phyloP scores from a whole-genome alignment of 371 early-diverging fungal species.

The Syncephalastrum sp. region DNA sequence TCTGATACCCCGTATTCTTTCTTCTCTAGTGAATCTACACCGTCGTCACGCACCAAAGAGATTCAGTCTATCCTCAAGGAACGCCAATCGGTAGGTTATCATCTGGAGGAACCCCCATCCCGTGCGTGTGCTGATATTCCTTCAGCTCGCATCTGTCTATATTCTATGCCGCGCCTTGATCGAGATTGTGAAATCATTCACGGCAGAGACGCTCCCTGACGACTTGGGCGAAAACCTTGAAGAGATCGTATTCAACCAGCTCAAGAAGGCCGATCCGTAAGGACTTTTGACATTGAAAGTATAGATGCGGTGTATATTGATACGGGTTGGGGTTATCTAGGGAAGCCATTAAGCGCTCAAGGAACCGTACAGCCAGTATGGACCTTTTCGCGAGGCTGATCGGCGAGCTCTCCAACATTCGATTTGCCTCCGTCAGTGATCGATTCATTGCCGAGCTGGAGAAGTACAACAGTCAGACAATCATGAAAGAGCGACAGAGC shows the following conservation, averaged over 20 bases:
- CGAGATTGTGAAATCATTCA: constrained; percentile 77
- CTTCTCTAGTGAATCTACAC: constrained; percentile 38
- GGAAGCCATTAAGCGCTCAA: constrained; percentile 72
- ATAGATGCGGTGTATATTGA: not conserved
- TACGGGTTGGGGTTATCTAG: constrained; percentile 25
- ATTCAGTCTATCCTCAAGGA: constrained; percentile 45
- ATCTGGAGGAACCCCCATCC: not conserved
- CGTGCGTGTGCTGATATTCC: not conserved
- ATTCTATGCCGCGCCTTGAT: constrained; percentile 86
- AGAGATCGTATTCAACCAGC: constrained; percentile 88
- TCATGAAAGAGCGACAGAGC: constrained; percentile 67
- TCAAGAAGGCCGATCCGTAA: constrained; percentile 88
- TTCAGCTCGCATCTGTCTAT: constrained; percentile 81
- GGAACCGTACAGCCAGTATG: constrained; percentile 85
- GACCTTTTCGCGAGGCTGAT: constrained; percentile 87
- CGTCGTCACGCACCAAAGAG: constrained; percentile 39
- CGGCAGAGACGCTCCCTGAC: constrained; percentile 71
- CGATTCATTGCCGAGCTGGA: constrained; percentile 89
- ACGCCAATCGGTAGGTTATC: constrained; percentile 45
- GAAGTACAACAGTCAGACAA: constrained; percentile 59
- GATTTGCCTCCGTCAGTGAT: constrained; percentile 92
- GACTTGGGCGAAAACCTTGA: constrained; percentile 90
- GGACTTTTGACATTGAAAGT: constrained; percentile 15
- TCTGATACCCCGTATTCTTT: not conserved
- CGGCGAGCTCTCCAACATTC: constrained; percentile 82